Evolutionary conservation across 2,329 filamentous ascomycete genomes (phyloP).

Genomic region (Karstenula rhodostoma): DNA sequence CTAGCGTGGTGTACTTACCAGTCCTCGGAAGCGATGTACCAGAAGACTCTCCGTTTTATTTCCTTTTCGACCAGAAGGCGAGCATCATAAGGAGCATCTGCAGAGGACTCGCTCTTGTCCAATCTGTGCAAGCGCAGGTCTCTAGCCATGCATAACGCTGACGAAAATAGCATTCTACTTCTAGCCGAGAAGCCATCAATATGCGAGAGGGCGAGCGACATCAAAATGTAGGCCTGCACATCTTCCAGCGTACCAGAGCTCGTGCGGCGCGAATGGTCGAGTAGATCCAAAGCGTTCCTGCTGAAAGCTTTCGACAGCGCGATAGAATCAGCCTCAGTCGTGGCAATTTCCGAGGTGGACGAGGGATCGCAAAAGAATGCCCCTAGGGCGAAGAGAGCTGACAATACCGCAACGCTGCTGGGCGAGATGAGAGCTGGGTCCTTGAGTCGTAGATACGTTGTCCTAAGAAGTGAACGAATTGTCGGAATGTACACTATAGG

Average conservation of each 20-base stretch:
- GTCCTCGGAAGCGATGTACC: slow-evolving; percentile 42
- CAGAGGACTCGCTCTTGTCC: neutral
- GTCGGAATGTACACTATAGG: slow-evolving; percentile 10
- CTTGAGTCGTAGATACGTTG: slow-evolving; percentile 3
- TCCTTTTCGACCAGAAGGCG: slow-evolving; percentile 37
- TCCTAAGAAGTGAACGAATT: slow-evolving; percentile 6
- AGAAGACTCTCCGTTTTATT: slow-evolving; percentile 49
- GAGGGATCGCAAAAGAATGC: slow-evolving; percentile 1
- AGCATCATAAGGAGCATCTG: neutral
- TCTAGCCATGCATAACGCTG: slow-evolving; percentile 11
- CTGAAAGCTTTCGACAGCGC: slow-evolving; percentile 4
- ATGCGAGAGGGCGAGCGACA: slow-evolving; percentile 13
- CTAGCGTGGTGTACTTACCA: neutral
- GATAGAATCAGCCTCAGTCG: slow-evolving; percentile 2
- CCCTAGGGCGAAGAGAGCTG: slow-evolving; percentile 1
- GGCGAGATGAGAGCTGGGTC: neutral
- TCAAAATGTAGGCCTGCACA: slow-evolving; percentile 15
- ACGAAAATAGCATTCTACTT: slow-evolving; percentile 8
- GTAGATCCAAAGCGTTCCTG: slow-evolving; percentile 12
- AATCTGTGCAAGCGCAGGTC: slow-evolving; percentile 17
- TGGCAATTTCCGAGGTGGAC: neutral
- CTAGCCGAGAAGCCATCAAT: slow-evolving; percentile 16
- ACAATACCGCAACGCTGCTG: slow-evolving; percentile 3
- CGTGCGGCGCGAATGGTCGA: slow-evolving; percentile 14
- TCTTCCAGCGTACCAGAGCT: slow-evolving; percentile 15